Base-by-base conservation (phyloP, 768 basidiomycete species). In the Hypsizygus marmoreus region DNA sequence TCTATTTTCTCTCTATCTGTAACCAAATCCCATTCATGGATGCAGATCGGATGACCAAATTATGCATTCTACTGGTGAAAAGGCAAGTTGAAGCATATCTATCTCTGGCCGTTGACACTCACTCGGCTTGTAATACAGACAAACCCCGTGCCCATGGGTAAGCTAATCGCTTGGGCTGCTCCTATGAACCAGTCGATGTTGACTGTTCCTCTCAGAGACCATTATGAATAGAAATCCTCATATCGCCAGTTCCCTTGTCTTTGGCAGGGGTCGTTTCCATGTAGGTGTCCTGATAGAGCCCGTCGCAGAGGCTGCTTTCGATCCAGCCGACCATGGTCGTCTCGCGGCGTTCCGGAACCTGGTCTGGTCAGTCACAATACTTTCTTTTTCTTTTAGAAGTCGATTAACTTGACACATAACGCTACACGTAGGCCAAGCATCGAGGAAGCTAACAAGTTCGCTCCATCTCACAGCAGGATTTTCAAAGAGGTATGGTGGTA, bases 261-360 rank as follows among this genome's bases (percentile, higher is more conserved):
- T 75, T 44, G 74, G 74, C 6, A 63, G 67, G 4, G 72, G 71
- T 7, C 60, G 61, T 9, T 67, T 67, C 47, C 66, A 70, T 51
- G 64, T 64, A 31, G 74, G 74, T 2, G 56, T 75, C 5, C 51
- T 76, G n/a, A 55, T 77, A 20, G 63, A 72, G 20, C 74, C 73
- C 8, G 56, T 43, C 23, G 43, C 54, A 13, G 43, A 47, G 16
- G 52, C 47, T 37, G 46, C 47, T 17, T 67, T 74, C 37, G 68
- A 72, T 47, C 59, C 67, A 3, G 22, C 11, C 9, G 65, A 72
- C 46, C 42, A 47, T 10, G 45, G 25, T 2, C 58, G 57, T 43
- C 44, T 72, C 2, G 57, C 55, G 13, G 59, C 58, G 22, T 73
- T 67, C 56, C 50, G 66, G 16, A 64, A 69, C 46, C 35, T 40